A percentile compares a stretch with the other conserved stretches of the same genome.
phyloP scores from a whole-genome alignment of 2,329 filamentous ascomycete species.

The Epichloe festucae region DNA sequence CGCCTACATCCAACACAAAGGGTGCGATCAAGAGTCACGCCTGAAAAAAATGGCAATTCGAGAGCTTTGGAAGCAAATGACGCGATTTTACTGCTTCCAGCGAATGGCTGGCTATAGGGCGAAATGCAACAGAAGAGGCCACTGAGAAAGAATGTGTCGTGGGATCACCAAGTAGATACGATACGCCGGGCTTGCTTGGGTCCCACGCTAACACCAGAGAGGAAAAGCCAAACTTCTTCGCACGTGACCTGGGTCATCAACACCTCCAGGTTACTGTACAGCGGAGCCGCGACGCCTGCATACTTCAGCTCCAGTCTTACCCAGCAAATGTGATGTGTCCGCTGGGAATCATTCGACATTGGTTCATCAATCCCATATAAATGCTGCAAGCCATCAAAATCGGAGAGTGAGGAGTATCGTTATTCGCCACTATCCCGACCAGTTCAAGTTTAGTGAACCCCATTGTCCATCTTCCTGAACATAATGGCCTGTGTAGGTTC shows the following conservation, averaged over 20 bases:
- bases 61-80: constrained; percentile 2
- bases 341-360: too few species aligned
- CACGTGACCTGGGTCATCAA: constrained; percentile 14
- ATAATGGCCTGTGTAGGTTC: too few species aligned
- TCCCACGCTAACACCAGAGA: constrained; percentile 16
- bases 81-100: constrained; percentile 10
- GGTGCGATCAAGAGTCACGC: constrained; percentile 16
- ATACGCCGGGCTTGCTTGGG: constrained; percentile 7
- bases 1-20: constrained; percentile 20
- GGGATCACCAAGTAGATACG: constrained; percentile 18
- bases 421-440: too few species aligned
- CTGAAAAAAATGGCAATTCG: constrained; percentile 8
- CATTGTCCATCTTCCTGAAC: too few species aligned
- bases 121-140: constrained; percentile 18
- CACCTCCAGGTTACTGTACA: background rate
- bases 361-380: too few species aligned
- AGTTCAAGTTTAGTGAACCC: too few species aligned
- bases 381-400: too few species aligned
- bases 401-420: too few species aligned
- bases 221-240: constrained; percentile 14
- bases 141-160: constrained; percentile 26
- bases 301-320: background rate
- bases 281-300: background rate
- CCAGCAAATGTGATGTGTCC: too few species aligned
- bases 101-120: constrained; percentile 13